Evolutionary conservation across 805 yeast genomes (phyloP), one percentile per base, ranked within the genome.

Genomic region (Saccharomycopsis capsularis): DNA sequence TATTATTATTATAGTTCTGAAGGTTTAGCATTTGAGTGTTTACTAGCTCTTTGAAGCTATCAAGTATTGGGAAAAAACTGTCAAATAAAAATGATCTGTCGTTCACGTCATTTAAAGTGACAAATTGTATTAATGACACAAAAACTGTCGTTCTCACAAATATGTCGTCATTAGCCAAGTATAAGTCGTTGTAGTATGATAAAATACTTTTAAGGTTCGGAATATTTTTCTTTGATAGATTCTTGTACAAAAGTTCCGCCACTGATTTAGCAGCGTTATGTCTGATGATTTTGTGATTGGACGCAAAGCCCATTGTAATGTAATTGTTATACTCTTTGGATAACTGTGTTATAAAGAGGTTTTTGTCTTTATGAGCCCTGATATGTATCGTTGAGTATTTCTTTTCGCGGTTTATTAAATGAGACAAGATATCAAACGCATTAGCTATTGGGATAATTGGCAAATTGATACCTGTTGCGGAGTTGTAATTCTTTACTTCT

Each of bases 121-220:
- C 47, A 44, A 61, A 70, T 39, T 70, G 70, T 15, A 62, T 52
- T 9, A 69, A 51, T 0, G 74, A 66, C 50, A 68, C 68, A 34
- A 70, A 59, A 18, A 50, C 42, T 3, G 56, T 37, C 24, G 44
- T 29, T 36, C 68, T 56, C 2, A 68, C 69, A 2, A 60, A 50
- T 56, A 64, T 55, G 5, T 56, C 50, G 49, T 59, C 64, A 41
- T 63, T 57, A 3, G 41, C 32, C 60, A 32, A 59, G 40, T 19
- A 55, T 21, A 16, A 58, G 21, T 3, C 54, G 18, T 16, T 57
- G 42, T 51, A 60, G 19, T 57, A 52, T 5, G 42, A 55, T 29
- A 60, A 46, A 13, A 57, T 52, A 2, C 57, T 48, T 9, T 44
- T 54, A 41, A 63, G 55, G 42, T 56, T 53, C 45, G 63, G n/a